Percentiles rank a stretch among this genome's conserved stretches.
Evolutionary conservation across 2,329 filamentous ascomycete genomes (phyloP).

Genomic region (Cordyceps sp.): DNA sequence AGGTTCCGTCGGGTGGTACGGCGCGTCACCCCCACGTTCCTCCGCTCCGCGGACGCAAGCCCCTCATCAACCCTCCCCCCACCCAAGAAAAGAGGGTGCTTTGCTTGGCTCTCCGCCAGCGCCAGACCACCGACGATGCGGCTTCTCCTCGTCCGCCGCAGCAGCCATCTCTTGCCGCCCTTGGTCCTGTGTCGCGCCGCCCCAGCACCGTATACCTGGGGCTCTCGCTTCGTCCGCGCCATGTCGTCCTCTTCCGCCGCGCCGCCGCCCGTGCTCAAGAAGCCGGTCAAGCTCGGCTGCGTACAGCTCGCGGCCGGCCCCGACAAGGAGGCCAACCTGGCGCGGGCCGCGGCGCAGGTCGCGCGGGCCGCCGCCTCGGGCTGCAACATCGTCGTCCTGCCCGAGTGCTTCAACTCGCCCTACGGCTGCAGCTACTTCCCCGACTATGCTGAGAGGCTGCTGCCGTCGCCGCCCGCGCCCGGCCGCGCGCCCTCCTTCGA

Average conservation of each 20-base stretch:
- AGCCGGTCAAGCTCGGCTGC: conserved; percentile 63
- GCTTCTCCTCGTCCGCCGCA: too few species aligned
- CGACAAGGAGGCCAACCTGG: conserved; percentile 75
- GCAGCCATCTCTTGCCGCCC: too few species aligned
- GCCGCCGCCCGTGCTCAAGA: conserved; percentile 40
- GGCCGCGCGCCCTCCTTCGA: conserved; percentile 71
- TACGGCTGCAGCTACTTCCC: conserved; percentile 88
- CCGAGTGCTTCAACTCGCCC: conserved; percentile 97
- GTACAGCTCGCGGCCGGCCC: conserved; percentile 67
- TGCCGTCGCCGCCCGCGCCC: conserved; percentile 53
- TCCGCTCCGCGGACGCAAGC: too few species aligned
- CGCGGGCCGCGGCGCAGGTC: conserved; percentile 66
- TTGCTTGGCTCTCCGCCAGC: too few species aligned
- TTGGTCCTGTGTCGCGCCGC: too few species aligned
- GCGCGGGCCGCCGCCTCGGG: conserved; percentile 61
- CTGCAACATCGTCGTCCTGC: conserved; percentile 76
- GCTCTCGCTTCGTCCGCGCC: conserved; percentile 14
- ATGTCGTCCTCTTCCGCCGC: conserved; percentile 16
- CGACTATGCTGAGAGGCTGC: conserved; percentile 77
- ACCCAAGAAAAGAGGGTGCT: too few species aligned
- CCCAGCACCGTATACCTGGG: too few species aligned
- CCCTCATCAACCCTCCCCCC: too few species aligned
- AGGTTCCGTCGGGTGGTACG: too few species aligned
- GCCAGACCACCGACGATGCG: too few species aligned
- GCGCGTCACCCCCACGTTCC: too few species aligned